phyloP scores from a whole-genome alignment of 2,329 filamentous ascomycete species.

The Leptographium galeiforme region DNA sequence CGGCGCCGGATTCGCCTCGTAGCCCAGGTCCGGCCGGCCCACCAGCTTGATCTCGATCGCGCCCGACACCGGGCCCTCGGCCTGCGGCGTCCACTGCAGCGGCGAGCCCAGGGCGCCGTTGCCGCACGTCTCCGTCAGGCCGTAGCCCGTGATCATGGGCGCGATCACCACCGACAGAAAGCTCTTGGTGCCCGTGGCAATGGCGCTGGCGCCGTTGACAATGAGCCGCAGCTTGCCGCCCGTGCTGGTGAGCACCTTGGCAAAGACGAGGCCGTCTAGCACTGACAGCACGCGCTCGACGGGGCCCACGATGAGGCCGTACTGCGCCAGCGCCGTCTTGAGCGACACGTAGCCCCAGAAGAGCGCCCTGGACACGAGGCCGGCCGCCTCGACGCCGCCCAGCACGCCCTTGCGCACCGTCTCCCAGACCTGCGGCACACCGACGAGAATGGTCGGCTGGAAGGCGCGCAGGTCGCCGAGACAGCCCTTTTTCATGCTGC shows the following conservation, averaged over 20 bases:
- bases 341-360: conserved; percentile 57
- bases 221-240: conserved; percentile 79
- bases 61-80: conserved; percentile 66
- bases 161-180: conserved; percentile 89
- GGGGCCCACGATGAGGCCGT: conserved; percentile 36
- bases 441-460: conserved; percentile 76
- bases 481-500: conserved; percentile 68
- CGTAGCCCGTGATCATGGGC: conserved; percentile 90
- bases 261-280: conserved; percentile 76
- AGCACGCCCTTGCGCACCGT: conserved; percentile 91
- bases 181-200: conserved; percentile 73
- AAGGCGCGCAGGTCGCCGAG: conserved; percentile 89
- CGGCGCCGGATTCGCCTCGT: conserved; percentile 59
- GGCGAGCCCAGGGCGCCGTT: conserved; percentile 76
- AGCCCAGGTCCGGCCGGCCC: conserved; percentile 78
- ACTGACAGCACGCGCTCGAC: conserved; percentile 38
- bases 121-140: conserved; percentile 82
- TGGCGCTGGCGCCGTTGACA: conserved; percentile 87
- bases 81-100: conserved; percentile 63
- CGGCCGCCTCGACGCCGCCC: conserved; percentile 59
- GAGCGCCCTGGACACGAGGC: conserved; percentile 56
- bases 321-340: conserved; percentile 44
- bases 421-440: conserved; percentile 95
- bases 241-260: conserved; percentile 79
- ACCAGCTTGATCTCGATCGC: conserved; percentile 84